Base-by-base conservation (phyloP, 768 basidiomycete species). In the Panellus pusillus region DNA sequence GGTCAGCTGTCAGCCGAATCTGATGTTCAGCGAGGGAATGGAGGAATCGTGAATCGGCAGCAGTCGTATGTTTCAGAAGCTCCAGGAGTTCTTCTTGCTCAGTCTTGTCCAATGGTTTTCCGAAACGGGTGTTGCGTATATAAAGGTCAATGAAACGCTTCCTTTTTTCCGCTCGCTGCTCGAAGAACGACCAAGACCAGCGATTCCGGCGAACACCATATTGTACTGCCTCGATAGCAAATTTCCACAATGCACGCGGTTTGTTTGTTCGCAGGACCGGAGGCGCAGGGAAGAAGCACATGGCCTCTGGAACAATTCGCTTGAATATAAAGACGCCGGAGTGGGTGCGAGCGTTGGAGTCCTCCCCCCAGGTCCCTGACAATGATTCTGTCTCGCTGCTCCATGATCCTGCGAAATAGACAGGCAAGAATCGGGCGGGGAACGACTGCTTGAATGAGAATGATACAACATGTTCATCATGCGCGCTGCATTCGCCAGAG, bases 171-270 rank as follows among this genome's bases (percentile, higher is more conserved):
- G 66, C 62, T 17, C 72, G 65, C 42, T 68, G 61, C 15, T 59
- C 14, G 51, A 72, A 70, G 50, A 65, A 68, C 14, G 64, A 44
- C 70, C 68, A 71, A 0, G 68, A 62, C 68, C 66, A 70, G 1
- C 29, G 24, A 7, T 59, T 44, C 35, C 58, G 54, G 9, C 65
- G 61, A 9, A 72, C 56, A 6, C 62, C 57, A 41, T 63, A 56
- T 4, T 55, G 56, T 1, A 66, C 60, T 6, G 68, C 65, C 0
- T 44, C 28, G n/a, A 65, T 63, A 6, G 71, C 70, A 54, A 63
- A 72, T n/a, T 32, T 51, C 71, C 70, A 72, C 40, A 66, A 44
- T 6, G 67, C 65, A 9, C 63, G 63, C 4, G 68, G 35, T 37
- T 50, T 57, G 50, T 68, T 65, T n/a, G 48, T 44, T n/a, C 51